Evolutionary conservation across 1,139 yeast genomes (phyloP).

Genomic region (Candida gigantensis): DNA sequence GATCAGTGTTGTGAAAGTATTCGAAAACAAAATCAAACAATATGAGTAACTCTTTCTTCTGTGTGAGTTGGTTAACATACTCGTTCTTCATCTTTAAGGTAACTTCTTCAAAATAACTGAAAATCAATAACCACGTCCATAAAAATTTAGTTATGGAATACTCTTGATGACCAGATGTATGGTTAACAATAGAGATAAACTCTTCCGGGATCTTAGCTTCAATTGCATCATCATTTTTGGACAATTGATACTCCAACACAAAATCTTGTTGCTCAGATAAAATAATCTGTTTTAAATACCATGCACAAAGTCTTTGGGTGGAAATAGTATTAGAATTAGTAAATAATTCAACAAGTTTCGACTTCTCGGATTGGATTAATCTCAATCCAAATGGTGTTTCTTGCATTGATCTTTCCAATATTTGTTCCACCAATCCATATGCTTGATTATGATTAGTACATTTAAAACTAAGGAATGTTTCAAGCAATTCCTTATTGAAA

Average conservation of each 20-base stretch:
- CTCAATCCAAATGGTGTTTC: constrained; percentile 12
- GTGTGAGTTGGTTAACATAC: constrained; percentile 59
- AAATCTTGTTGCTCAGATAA: constrained; percentile 50
- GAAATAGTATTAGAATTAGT: constrained; percentile 22
- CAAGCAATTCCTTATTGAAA: constrained; percentile 39
- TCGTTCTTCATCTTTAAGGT: constrained; percentile 64
- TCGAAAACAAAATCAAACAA: constrained; percentile 54
- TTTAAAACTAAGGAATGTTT: constrained; percentile 22
- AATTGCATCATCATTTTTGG: constrained; percentile 24
- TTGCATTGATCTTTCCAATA: constrained; percentile 26
- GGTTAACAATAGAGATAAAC: constrained; percentile 25
- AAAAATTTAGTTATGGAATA: constrained; percentile 45
- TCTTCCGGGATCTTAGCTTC: constrained; percentile 36
- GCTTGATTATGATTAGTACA: constrained; percentile 28
- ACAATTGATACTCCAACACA: constrained; percentile 62
- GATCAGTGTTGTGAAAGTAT: constrained; percentile 45
- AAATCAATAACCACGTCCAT: constrained; percentile 71
- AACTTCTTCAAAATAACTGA: constrained; percentile 64
- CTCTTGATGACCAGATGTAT: constrained; percentile 5
- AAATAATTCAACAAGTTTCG: constrained; percentile 25
- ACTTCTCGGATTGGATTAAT: constrained; percentile 18
- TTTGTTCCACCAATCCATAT: constrained; percentile 31
- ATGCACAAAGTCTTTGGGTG: constrained; percentile 39
- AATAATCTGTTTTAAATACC: constrained; percentile 37
- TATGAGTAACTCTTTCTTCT: constrained; percentile 44